phyloP scores from a whole-genome alignment of 225 moss, liverwort and hornwort genomes.

The Sphagnum contortum region DNA sequence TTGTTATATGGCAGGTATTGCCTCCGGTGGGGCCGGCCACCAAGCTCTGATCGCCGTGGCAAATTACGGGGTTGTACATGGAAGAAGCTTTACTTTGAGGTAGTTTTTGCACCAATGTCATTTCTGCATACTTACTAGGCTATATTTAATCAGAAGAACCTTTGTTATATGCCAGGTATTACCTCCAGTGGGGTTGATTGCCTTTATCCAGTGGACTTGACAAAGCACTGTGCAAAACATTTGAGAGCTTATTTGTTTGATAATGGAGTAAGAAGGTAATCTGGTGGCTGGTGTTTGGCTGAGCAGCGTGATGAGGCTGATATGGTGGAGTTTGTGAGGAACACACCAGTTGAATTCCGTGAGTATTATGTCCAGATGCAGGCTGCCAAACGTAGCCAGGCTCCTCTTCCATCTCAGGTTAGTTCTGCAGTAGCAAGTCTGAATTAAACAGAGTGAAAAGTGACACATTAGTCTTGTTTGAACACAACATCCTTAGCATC shows the following conservation, averaged over 20 bases:
- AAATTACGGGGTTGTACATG: constrained; percentile 79
- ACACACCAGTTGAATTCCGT: constrained; percentile 82
- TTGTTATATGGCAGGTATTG: constrained; percentile 51
- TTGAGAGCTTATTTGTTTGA: constrained; percentile 33
- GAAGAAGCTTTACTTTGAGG: constrained; percentile 98
- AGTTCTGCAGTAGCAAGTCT: too few species aligned
- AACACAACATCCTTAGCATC: too few species aligned
- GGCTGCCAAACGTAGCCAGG: constrained; percentile 92
- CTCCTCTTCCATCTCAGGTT: constrained; percentile 80
- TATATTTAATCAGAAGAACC: too few species aligned
- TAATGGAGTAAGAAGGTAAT: too few species aligned
- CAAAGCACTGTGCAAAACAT: constrained; percentile 71
- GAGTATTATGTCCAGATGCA: constrained; percentile 99
- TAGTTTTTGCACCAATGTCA: constrained; percentile 2
- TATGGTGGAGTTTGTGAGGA: constrained; percentile 79
- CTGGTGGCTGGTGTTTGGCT: too few species aligned
- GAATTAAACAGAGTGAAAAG: too few species aligned
- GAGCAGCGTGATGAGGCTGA: constrained; percentile 86
- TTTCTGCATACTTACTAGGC: too few species aligned
- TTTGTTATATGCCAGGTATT: constrained; percentile 45
- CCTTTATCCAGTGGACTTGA: constrained; percentile 36
- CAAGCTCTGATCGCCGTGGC: constrained; percentile 40
- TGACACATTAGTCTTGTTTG: too few species aligned
- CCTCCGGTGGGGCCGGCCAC: constrained; percentile 82
- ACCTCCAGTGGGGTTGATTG: constrained; percentile 84